Evolutionary conservation across 805 yeast genomes (phyloP).

Genomic region (Saccharomycopsis guyanensis): DNA sequence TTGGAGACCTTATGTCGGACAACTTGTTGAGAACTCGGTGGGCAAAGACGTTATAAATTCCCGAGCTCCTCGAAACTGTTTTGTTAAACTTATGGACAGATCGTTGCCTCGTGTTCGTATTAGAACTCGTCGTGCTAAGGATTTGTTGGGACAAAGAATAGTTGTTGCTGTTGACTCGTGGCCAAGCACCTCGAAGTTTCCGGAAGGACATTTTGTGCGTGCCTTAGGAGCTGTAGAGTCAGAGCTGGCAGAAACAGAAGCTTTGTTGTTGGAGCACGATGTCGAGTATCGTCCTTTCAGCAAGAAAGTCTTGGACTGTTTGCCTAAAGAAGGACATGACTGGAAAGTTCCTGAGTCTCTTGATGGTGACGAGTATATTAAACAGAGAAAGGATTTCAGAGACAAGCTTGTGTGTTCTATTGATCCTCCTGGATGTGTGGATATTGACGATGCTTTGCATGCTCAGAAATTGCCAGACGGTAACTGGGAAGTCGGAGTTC

Average conservation of each 20-base stretch:
- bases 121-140: constrained; percentile 77
- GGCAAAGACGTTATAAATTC: constrained; percentile 38
- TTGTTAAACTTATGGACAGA: constrained; percentile 84
- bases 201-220: constrained; percentile 92
- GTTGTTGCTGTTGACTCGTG: constrained; percentile 91
- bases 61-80: constrained; percentile 67
- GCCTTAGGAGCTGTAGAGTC: constrained; percentile 85
- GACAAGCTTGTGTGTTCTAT: constrained; percentile 88
- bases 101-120: constrained; percentile 82
- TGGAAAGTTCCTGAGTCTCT: constrained; percentile 80
- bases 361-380: constrained; percentile 37
- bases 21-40: constrained; percentile 71
- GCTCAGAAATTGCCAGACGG: constrained; percentile 83
- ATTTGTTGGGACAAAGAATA: constrained; percentile 79
- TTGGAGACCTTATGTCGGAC: constrained; percentile 96
- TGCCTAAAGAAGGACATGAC: constrained; percentile 87
- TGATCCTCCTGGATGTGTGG: constrained; percentile 98
- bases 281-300: constrained; percentile 96
- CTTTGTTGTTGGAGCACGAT: constrained; percentile 86
- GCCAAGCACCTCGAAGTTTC: constrained; percentile 77
- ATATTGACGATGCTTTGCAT: constrained; percentile 96
- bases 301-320: constrained; percentile 81
- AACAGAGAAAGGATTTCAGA: constrained; percentile 74
- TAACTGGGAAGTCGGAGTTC: constrained; percentile 95
- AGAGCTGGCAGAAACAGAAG: constrained; percentile 94